Conservation (phyloP, 164 flowering plant genomes). For the Stephania cephalantha region DNA sequence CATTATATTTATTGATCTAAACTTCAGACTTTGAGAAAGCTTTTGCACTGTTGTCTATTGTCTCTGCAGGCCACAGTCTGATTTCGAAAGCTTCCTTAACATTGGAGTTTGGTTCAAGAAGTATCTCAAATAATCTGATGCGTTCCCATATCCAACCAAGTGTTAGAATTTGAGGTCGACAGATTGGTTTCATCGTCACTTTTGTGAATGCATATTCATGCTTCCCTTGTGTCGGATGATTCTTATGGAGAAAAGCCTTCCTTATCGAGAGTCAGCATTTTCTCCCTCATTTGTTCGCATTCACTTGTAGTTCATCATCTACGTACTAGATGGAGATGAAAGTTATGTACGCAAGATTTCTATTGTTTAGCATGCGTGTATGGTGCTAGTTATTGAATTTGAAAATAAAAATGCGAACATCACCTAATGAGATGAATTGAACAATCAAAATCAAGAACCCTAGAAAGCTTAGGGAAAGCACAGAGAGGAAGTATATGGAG, state of each 20-base stretch:
- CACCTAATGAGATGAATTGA: too few species aligned
- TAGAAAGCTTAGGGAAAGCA: too few species aligned
- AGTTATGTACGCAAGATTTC: too few species aligned
- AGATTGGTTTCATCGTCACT: neutral
- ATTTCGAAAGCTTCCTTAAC: slow-evolving; percentile 86
- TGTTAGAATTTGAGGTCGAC: neutral
- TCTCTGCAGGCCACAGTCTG: slow-evolving; percentile 81
- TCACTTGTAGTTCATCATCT: neutral
- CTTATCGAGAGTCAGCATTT: neutral
- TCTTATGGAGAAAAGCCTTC: neutral
- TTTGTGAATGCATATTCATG: neutral
- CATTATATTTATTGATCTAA: too few species aligned
- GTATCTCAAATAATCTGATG: slow-evolving; percentile 42
- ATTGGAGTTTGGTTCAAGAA: slow-evolving; percentile 96
- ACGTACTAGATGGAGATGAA: neutral
- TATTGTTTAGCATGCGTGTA: too few species aligned
- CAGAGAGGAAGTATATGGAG: too few species aligned
- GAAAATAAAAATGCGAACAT: too few species aligned
- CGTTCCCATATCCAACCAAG: neutral
- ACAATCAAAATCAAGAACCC: too few species aligned
- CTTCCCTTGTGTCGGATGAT: neutral
- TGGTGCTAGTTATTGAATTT: too few species aligned
- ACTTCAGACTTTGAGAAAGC: too few species aligned
- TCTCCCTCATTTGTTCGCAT: neutral
- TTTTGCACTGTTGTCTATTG: neutral